Evolutionary conservation across 2,329 filamentous ascomycete genomes (phyloP).

Genomic region (Cercospora sp.): DNA sequence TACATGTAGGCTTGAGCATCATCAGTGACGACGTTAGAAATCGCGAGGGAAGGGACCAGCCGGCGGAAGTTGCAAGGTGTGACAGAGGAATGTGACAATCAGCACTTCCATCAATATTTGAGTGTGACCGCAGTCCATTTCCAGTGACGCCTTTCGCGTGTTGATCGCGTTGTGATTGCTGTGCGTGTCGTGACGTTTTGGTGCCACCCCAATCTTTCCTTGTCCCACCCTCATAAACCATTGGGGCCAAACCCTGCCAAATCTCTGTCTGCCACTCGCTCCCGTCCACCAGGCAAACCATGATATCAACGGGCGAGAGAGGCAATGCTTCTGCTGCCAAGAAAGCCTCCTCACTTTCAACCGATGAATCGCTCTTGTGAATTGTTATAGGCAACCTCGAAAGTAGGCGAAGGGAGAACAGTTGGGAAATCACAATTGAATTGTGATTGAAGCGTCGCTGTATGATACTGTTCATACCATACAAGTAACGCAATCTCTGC

Average conservation of each 20-base stretch:
- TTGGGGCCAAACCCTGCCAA: not conserved
- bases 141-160: not conserved
- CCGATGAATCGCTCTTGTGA: not conserved
- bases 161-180: not conserved
- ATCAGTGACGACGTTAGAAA: not conserved
- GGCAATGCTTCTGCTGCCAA: not conserved
- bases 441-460: not conserved
- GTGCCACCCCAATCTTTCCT: not conserved
- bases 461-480: not conserved
- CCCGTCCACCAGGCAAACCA: not conserved
- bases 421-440: not conserved
- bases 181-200: not conserved
- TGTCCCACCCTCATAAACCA: not conserved
- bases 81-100: conserved; percentile 15
- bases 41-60: not conserved
- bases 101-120: not conserved
- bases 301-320: not conserved
- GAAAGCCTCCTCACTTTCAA: not conserved
- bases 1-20: not conserved
- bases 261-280: not conserved
- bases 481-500: not conserved
- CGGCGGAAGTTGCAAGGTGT: conserved; percentile 13
- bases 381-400: not conserved
- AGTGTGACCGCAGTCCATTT: not conserved
- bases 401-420: not conserved